These are phyloP conservation scores for Phaeophleospora eucalypticola DNA, from an alignment of 2,329 filamentous ascomycete genomes.

Conservation along the genomic window DNA sequence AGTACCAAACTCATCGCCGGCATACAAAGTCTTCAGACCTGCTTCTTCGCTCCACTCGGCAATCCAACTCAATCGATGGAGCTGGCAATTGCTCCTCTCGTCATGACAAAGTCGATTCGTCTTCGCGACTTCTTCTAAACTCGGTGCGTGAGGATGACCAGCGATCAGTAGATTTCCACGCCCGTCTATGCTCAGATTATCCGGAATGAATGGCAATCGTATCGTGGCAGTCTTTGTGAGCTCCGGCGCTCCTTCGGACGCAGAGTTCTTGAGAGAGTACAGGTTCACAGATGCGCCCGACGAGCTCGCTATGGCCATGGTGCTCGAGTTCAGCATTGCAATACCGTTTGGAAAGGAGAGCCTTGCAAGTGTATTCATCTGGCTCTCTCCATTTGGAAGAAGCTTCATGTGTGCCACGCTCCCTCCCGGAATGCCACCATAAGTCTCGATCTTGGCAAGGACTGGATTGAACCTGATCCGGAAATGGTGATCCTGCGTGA, in stretches of 20 bases:
- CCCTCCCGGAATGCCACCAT: constrained; percentile 34
- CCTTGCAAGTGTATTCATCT: constrained; percentile 26
- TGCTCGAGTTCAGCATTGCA: constrained; percentile 33
- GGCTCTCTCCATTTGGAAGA: constrained; percentile 5
- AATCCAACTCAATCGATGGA: constrained; percentile 26
- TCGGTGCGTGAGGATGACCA: constrained; percentile 39
- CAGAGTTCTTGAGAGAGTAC: constrained; percentile 25
- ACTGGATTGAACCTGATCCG: constrained; percentile 24
- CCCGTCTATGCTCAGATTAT: constrained; percentile 39
- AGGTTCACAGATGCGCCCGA: constrained; percentile 34
- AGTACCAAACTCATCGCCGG: constrained; percentile 35
- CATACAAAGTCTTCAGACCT: constrained; percentile 36
- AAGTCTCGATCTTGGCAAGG: constrained; percentile 39
- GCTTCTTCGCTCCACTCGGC: constrained; percentile 38
- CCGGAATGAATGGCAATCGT: constrained; percentile 31
- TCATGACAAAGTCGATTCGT: constrained; percentile 21
- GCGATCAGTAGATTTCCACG: constrained; percentile 39
- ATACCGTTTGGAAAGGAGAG: constrained; percentile 44
- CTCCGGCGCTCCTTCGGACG: constrained; percentile 3
- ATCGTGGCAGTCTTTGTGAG: constrained; percentile 19
- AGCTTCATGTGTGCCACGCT: constrained; percentile 35
- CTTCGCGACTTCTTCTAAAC: constrained; percentile 24
- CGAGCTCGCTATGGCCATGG: constrained; percentile 38
- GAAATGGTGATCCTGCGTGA: constrained; percentile 44
- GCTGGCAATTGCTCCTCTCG: constrained; percentile 27